Base-by-base conservation (phyloP, 108 stramenopile species). In the Skeletonema costatum region DNA sequence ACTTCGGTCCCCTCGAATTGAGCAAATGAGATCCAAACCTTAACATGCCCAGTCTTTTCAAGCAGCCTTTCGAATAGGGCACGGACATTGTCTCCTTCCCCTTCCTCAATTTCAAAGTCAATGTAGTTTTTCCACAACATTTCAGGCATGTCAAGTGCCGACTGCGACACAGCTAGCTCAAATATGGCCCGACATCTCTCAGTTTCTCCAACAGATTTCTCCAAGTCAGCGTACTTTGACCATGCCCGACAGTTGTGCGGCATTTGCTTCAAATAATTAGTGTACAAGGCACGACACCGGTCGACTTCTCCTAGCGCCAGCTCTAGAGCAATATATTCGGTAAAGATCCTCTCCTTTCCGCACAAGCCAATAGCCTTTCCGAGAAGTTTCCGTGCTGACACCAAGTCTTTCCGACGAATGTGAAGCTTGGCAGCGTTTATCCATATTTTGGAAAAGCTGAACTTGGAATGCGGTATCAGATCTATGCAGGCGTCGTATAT, bases 381-480 rank as follows among this genome's bases (percentile, higher is more conserved):
- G 8, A 99, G 74, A 5, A 99, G 56, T 73, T 93, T 95, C n/a
- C 99, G 85, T 19, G 99, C 99, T 13, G 92, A 86, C 10, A 70
- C 64, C 58, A 99, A 80, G 71, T 99, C 93, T 71, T 90, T 90
- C 41, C 88, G 86, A 48, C 99, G 93, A 21, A 99, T 87, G 78
- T 98, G 94, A 9, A 98, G 74, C 51, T 99, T 93, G 17, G 99
- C 99, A 17, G 97, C 97, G 59, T 93, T 71, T 50, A 99, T 85
- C 98, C 99, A 99, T 60, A 99, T 87, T 85, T 99, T 99, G 72
- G 95, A 84, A 80, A 99, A 99, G 19, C 90, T 93, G 70, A 99
- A 99, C 31, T 85, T 80, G 69, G 90, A 77, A 86, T 99, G 99
- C 6, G 99, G 99, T 51, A 99, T 94, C 36, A 97, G 75, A 12